A percentile compares a stretch with the other conserved stretches of the same genome.
Evolutionary conservation across 2,329 filamentous ascomycete species (phyloP).

Genomic region (Alternaria triticimaculans): DNA sequence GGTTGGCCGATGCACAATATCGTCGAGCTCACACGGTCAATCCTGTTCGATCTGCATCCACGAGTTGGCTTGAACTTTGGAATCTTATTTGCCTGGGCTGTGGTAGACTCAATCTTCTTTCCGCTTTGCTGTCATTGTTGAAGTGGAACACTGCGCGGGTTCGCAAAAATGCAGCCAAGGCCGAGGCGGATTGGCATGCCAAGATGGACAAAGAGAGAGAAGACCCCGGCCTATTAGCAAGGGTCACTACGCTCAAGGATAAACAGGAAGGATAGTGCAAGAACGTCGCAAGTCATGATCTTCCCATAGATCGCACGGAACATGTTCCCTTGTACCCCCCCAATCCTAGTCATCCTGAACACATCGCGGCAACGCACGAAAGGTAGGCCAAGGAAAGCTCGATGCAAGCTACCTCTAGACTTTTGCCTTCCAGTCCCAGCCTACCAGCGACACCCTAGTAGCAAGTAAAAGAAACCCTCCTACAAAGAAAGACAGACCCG

Average conservation of each 20-base stretch:
- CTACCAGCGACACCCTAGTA: conserved; percentile 36
- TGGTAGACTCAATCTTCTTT: conserved; percentile 60
- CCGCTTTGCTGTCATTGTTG: conserved; percentile 56
- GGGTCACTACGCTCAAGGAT: conserved; percentile 32
- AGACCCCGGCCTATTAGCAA: conserved; percentile 30
- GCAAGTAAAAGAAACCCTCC: conserved; percentile 35
- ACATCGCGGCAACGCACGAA: neutral
- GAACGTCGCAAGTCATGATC: neutral
- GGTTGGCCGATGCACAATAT: conserved; percentile 69
- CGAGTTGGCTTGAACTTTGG: conserved; percentile 66
- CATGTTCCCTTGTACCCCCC: neutral
- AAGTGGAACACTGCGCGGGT: conserved; percentile 46
- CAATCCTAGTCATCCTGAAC: neutral
- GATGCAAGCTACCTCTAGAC: conserved; percentile 16
- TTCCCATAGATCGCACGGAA: neutral
- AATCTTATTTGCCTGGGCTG: conserved; percentile 64
- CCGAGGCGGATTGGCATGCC: conserved; percentile 32
- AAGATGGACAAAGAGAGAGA: conserved; percentile 41
- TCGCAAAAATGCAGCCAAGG: conserved; percentile 31
- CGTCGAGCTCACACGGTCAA: conserved; percentile 64
- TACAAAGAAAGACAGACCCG: conserved; percentile 37
- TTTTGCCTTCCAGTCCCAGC: conserved; percentile 36
- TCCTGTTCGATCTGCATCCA: conserved; percentile 66
- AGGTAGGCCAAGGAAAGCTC: neutral
- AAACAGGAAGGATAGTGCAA: conserved; percentile 1